A percentile compares a stretch with the other conserved stretches of the same genome.
Conservation (phyloP, 306 rosid species). For the Casuarina equisetifolia region DNA sequence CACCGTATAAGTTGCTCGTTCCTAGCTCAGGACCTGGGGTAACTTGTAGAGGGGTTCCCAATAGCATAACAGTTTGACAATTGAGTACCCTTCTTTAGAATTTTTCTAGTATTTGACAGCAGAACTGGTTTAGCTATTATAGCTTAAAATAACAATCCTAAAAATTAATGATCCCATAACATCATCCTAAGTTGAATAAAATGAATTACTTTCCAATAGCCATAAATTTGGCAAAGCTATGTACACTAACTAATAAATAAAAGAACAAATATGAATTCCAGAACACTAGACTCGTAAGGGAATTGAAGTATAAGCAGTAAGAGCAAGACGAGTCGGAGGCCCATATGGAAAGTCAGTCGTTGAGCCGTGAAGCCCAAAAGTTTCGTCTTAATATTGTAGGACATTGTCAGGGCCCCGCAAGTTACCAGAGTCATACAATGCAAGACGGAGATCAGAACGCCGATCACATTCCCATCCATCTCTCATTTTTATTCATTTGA, state of each 20-base stretch:
- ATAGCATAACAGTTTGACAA: constrained; percentile 35
- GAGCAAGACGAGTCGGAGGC: no score
- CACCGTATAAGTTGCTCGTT: constrained; percentile 40
- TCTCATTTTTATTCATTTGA: no score
- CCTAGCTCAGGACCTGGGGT: constrained; percentile 42
- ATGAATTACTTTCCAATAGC: no score
- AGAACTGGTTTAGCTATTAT: no score
- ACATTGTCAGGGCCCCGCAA: constrained; percentile 82
- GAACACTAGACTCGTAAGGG: no score
- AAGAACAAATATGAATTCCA: no score
- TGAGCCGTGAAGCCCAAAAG: constrained; percentile 89
- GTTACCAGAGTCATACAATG: constrained; percentile 67
- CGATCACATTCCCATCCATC: constrained; percentile 39
- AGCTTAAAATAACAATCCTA: no score
- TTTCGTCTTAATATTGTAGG: constrained; percentile 68
- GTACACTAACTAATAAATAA: no score
- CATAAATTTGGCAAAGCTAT: no score
- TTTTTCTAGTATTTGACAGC: background rate
- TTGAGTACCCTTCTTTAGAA: background rate
- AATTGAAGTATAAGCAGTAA: no score
- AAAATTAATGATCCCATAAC: no score
- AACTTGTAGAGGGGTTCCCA: constrained; percentile 51
- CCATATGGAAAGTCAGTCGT: constrained; percentile 59
- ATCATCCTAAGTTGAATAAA: no score
- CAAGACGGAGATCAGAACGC: constrained; percentile 84